These are phyloP conservation scores for Fusarium chaquense DNA, from an alignment of 2,329 filamentous ascomycete species.

Conservation along the genomic window DNA sequence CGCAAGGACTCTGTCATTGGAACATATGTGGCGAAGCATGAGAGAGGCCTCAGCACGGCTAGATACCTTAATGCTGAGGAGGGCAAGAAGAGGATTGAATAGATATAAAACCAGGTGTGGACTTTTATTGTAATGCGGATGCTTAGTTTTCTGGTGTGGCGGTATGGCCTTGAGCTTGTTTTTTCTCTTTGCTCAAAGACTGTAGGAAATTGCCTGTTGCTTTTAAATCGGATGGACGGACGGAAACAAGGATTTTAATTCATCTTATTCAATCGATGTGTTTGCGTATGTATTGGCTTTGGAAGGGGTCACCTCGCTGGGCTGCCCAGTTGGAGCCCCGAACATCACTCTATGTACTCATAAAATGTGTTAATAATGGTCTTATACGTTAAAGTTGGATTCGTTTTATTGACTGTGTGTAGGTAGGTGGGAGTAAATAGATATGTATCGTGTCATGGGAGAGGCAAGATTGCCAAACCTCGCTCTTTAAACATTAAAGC, in stretches of 20 bases:
- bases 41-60: slow-evolving; percentile 85
- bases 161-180: slow-evolving; percentile 10
- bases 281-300: not conserved
- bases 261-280: slow-evolving; percentile 36
- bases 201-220: slow-evolving; percentile 17
- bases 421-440: slow-evolving; percentile 17
- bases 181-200: slow-evolving; percentile 13
- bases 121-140: slow-evolving; percentile 19
- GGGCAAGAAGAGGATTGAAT: slow-evolving; percentile 98
- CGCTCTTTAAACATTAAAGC: slow-evolving; percentile 32
- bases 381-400: slow-evolving; percentile 15
- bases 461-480: slow-evolving; percentile 6
- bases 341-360: not conserved
- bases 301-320: not conserved
- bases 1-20: slow-evolving; percentile 86
- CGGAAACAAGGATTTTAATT: slow-evolving; percentile 13
- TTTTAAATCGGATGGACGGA: slow-evolving; percentile 4
- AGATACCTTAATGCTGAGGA: slow-evolving; percentile 90
- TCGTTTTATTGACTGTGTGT: slow-evolving; percentile 30
- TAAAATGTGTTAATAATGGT: not conserved
- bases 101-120: slow-evolving; percentile 45
- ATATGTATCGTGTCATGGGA: slow-evolving; percentile 13
- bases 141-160: slow-evolving; percentile 22
- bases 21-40: slow-evolving; percentile 74
- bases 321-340: not conserved